phyloP scores from a whole-genome alignment of 371 early-diverging fungal species.

The Chytridium lagenaria region DNA sequence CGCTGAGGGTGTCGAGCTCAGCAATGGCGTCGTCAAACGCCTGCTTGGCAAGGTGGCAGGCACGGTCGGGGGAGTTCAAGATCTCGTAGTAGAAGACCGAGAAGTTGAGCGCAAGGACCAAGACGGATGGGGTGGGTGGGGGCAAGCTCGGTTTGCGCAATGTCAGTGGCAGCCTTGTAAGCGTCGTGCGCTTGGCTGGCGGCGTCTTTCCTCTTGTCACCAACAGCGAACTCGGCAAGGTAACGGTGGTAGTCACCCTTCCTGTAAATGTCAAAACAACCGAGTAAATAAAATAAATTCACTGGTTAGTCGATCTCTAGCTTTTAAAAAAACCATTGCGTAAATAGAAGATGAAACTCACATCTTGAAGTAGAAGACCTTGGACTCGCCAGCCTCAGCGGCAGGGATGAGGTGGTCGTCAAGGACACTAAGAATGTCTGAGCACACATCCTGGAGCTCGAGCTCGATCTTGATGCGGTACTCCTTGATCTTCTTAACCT shows the following conservation, averaged over 20 bases:
- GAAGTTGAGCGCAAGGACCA: conserved; percentile 99
- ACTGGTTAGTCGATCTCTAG: too few species aligned
- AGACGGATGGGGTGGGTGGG: conserved; percentile 99
- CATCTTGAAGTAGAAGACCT: conserved; percentile 99
- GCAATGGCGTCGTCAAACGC: conserved; percentile 99
- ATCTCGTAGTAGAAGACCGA: conserved; percentile 99
- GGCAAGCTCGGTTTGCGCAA: conserved; percentile 93
- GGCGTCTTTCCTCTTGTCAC: conserved; percentile 86
- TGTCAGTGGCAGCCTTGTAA: conserved; percentile 95
- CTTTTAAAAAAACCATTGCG: neutral
- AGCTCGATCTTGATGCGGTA: conserved; percentile 93
- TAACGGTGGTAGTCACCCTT: conserved; percentile 99
- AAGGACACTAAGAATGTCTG: conserved; percentile 93
- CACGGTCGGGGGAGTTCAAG: conserved; percentile 97
- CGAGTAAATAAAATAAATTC: too few species aligned
- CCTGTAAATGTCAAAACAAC: too few species aligned
- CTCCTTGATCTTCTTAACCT: conserved; percentile 87
- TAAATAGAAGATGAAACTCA: conserved; percentile 45
- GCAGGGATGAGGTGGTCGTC: conserved; percentile 87
- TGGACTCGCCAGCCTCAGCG: conserved; percentile 92
- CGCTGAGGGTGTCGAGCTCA: conserved; percentile 97
- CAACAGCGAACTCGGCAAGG: conserved; percentile 96
- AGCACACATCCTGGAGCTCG: conserved; percentile 95
- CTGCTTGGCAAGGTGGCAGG: conserved; percentile 98
- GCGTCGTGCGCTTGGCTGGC: conserved; percentile 91